A percentile compares a stretch with the other conserved stretches of the same genome.
Conservation (phyloP, 2,329 filamentous ascomycete species). For the Botrytis porri region DNA sequence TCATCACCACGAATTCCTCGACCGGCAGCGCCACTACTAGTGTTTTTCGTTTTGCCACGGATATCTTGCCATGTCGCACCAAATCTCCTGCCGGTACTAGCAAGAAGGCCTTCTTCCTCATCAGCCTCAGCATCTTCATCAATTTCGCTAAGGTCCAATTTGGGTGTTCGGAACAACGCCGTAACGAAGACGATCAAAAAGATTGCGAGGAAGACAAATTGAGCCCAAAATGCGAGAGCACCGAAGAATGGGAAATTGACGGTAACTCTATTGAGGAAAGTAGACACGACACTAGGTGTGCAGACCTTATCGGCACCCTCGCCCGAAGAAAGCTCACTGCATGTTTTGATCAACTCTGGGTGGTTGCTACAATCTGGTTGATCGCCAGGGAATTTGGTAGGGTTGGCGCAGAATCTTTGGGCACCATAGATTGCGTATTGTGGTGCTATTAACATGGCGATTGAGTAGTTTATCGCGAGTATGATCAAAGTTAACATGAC, state of each 20-base stretch:
- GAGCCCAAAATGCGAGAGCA: constrained; percentile 89
- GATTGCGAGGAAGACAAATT: constrained; percentile 83
- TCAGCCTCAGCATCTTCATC: constrained; percentile 89
- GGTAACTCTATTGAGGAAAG: constrained; percentile 87
- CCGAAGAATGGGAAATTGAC: constrained; percentile 96
- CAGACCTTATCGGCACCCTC: constrained; percentile 75
- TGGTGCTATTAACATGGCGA: constrained; percentile 91
- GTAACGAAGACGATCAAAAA: constrained; percentile 80
- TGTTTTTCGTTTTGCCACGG: constrained; percentile 45
- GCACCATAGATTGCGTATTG: constrained; percentile 94
- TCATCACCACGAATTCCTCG: constrained; percentile 30
- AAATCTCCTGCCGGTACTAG: constrained; percentile 76
- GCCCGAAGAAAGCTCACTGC: constrained; percentile 72
- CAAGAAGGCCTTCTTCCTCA: constrained; percentile 89
- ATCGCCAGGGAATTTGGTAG: constrained; percentile 57
- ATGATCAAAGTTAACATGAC: constrained; percentile 88
- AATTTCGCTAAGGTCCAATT: constrained; percentile 69
- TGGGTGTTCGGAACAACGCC: constrained; percentile 76
- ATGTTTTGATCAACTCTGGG: constrained; percentile 71
- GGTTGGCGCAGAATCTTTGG: constrained; percentile 85
- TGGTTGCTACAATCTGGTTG: constrained; percentile 74
- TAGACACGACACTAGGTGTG: constrained; percentile 87
- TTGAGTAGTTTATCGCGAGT: constrained; percentile 86
- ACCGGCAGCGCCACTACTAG: constrained; percentile 25
- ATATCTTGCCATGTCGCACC: constrained; percentile 88